Evolutionary conservation across 306 rosid genomes (phyloP), one percentile per base, ranked within the genome.

Genomic region (Parietaria judaica): DNA sequence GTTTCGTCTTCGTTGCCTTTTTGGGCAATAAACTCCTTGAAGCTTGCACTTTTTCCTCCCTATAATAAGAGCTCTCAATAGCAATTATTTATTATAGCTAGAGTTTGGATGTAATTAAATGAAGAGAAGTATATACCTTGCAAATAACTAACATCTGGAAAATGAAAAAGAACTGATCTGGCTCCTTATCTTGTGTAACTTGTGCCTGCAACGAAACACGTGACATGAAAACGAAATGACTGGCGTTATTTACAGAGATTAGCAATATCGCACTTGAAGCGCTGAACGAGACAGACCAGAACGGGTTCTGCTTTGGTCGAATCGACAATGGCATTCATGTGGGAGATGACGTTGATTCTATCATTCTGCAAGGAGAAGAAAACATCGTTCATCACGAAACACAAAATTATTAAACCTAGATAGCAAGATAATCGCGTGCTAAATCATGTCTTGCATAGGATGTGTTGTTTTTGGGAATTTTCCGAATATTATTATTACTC

Each of bases 11-110:
- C 60, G 36, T 57, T 64, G 54, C 82, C 82, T 58, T 76, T 61
- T 72, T 81, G 89, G 58, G 83, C 82, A 72, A 83, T 61, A 59
- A 74, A 74, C 43, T 79, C 79, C 68, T 72, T 88, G 81, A 85
- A 91, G 72, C 80, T 72, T 53, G 68, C 54, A 75, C 88, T 83
- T 80, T 74, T 78, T 51, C 98, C 96, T 14, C 96, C 98, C 98
- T 91, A 68, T 57, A 71, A 63, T 49, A 74, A 60, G 64, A 59
- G 44, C 48, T 56, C 12, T 39, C 64, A 69, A 61, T 67, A 51
- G 47, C 16, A 12, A 12, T 43, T n/a, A 46, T 61, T 63, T 46
- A 50, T 51, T 37, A 55, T 14, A 60, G 61, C 58, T 57, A 50
- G 43, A 10, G 13, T 47, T 54, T 58, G 35, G 59, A 56, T 41